Conservation (phyloP, 2,329 filamentous ascomycete genomes). For the Aspergillus brunneoviolaceus region DNA sequence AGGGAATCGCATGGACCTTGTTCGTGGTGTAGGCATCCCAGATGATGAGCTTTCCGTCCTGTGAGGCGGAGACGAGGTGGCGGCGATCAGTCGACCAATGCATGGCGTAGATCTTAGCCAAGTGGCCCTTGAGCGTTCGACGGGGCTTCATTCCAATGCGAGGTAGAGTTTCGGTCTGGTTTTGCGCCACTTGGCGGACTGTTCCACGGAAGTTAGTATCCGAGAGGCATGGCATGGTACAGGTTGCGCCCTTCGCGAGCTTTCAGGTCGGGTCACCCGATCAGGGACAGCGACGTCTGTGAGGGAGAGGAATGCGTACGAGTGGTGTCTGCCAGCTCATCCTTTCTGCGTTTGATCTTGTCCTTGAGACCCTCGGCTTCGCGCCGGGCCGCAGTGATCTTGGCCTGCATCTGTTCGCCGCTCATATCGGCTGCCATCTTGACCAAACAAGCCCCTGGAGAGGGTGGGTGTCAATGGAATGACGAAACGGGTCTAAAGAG, state of each 20-base stretch:
- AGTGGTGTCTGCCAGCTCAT: conserved; percentile 96
- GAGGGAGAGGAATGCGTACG: conserved; percentile 62
- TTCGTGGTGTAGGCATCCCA: conserved; percentile 99
- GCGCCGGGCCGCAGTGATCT: conserved; percentile 86
- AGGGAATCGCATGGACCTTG: conserved; percentile 97
- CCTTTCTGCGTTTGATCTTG: conserved; percentile 99
- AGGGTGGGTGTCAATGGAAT: conserved; percentile 23
- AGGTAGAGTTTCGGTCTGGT: conserved; percentile 87
- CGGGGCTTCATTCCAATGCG: conserved; percentile 97
- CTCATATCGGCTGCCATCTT: conserved; percentile 51
- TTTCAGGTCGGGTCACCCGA: not conserved
- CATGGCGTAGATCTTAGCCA: conserved; percentile 99
- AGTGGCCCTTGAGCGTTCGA: conserved; percentile 92
- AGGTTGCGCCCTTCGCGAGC: not conserved
- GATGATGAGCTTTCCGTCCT: conserved; percentile 99
- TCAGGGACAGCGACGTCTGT: not conserved
- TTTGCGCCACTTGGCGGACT: conserved; percentile 91
- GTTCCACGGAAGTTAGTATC: conserved; percentile 30
- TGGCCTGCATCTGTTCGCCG: conserved; percentile 76
- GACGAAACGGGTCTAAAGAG: conserved; percentile 12
- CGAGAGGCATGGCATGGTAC: conserved; percentile 1
- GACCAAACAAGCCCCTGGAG: conserved; percentile 28
- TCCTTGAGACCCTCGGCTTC: conserved; percentile 98
- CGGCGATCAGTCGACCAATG: conserved; percentile 99
- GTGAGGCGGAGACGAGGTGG: conserved; percentile 95